Percentiles rank a stretch among this genome's conserved stretches.
These are phyloP conservation scores for Zostera marina DNA, from an alignment of 116 monocot species.

Conservation along the genomic window DNA sequence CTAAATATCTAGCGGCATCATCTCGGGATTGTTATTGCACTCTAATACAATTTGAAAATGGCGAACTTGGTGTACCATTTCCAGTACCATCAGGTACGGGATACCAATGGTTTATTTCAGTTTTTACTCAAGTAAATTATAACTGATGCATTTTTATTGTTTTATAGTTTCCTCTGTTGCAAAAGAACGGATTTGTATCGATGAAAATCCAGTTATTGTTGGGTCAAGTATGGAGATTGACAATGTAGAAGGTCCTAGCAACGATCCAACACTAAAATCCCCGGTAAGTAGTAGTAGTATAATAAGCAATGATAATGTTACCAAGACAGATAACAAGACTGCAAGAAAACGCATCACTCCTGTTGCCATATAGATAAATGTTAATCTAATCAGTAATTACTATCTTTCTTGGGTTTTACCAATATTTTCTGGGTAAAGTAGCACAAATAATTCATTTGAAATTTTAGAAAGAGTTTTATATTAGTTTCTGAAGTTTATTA, in stretches of 20 bases:
- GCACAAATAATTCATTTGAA: no score
- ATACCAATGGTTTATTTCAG: neutral
- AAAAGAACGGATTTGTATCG: neutral
- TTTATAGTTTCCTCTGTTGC: neutral
- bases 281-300: no score
- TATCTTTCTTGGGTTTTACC: no score
- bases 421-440: no score
- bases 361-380: conserved; percentile 1
- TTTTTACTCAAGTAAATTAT: neutral
- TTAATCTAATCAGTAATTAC: no score
- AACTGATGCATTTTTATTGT: neutral
- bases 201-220: neutral
- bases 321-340: conserved; percentile 1
- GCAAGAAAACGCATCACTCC: conserved; percentile 3
- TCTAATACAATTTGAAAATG: conserved; percentile 5
- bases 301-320: neutral
- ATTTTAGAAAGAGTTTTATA: no score
- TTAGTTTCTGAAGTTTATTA: no score
- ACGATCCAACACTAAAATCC: neutral
- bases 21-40: conserved; percentile 10
- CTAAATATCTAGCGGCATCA: conserved; percentile 5
- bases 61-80: conserved; percentile 1
- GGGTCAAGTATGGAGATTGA: conserved; percentile 3
- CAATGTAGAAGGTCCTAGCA: neutral
- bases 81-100: conserved; percentile 4